phyloP scores from a whole-genome alignment of 192 early-diverging fungal species.

The Pilaira anomala region DNA sequence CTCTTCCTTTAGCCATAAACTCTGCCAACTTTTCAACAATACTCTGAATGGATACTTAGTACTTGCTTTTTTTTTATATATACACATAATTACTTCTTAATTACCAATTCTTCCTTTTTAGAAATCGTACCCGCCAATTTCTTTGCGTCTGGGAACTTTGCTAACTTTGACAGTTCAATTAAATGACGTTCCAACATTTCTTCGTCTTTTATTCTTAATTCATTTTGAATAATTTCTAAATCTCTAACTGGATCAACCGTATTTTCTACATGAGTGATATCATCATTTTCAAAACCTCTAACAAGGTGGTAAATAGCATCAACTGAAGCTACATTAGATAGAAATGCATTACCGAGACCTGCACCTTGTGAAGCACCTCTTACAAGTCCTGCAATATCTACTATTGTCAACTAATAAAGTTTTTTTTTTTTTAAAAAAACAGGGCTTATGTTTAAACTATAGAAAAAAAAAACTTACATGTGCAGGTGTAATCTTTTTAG shows the following conservation, averaged over 20 bases:
- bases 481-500: slow-evolving; percentile 59
- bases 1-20: slow-evolving; percentile 61
- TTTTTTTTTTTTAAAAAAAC: no score
- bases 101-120: slow-evolving; percentile 78
- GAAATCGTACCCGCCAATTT: slow-evolving; percentile 72
- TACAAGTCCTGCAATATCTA: slow-evolving; percentile 84
- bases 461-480: slow-evolving; percentile 41
- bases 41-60: background rate
- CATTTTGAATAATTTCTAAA: slow-evolving; percentile 75
- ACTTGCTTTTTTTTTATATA: no score
- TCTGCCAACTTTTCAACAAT: slow-evolving; percentile 46
- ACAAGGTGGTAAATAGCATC: slow-evolving; percentile 59
- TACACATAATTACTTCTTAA: no score
- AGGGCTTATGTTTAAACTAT: background rate
- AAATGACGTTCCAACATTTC: slow-evolving; percentile 61
- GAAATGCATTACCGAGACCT: slow-evolving; percentile 76
- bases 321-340: slow-evolving; percentile 69
- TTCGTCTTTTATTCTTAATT: slow-evolving; percentile 69
- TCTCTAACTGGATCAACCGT: slow-evolving; percentile 74
- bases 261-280: slow-evolving; percentile 57
- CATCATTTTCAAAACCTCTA: slow-evolving; percentile 74
- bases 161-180: slow-evolving; percentile 62
- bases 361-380: slow-evolving; percentile 55
- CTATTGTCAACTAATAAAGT: slow-evolving; percentile 48
- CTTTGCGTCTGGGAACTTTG: slow-evolving; percentile 68